Percentiles rank a stretch among this genome's conserved stretches.
Evolutionary conservation across 768 basidiomycete species (phyloP).

Genomic region (Rubroboletus satanas): DNA sequence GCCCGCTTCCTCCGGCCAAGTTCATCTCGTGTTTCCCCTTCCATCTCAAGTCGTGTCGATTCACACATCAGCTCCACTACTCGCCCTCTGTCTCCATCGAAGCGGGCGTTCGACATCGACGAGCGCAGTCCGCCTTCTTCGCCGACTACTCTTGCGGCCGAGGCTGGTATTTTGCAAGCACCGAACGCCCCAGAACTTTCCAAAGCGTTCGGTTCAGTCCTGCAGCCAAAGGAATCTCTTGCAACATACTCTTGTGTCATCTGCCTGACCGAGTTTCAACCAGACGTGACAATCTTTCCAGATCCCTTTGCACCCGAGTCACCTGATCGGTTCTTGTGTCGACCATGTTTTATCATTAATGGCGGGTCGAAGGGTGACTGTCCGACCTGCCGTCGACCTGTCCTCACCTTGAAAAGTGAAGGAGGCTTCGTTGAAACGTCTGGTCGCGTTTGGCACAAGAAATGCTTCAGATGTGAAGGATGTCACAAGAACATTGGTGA

Average conservation of each 20-base stretch:
- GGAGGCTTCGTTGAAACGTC: constrained; percentile 73
- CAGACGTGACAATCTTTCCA: constrained; percentile 85
- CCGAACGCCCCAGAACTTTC: constrained; percentile 60
- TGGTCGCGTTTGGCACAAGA: constrained; percentile 75
- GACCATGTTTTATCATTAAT: constrained; percentile 62
- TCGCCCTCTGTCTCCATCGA: constrained; percentile 58
- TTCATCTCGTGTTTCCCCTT: constrained; percentile 30
- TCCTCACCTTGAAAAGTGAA: constrained; percentile 71
- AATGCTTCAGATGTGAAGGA: constrained; percentile 71
- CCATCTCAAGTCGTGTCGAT: constrained; percentile 47
- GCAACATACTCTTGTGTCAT: constrained; percentile 62
- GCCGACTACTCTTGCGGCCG: constrained; percentile 46
- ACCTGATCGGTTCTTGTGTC: constrained; percentile 63
- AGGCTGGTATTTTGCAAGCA: constrained; percentile 59
- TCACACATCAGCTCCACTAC: constrained; percentile 56
- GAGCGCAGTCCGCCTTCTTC: constrained; percentile 26
- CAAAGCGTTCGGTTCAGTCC: constrained; percentile 81
- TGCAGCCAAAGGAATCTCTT: constrained; percentile 76
- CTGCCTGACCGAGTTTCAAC: constrained; percentile 63
- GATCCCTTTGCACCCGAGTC: constrained; percentile 41
- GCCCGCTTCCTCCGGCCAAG: constrained; percentile 52
- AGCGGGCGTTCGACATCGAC: constrained; percentile 29
- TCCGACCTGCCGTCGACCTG: constrained; percentile 61
- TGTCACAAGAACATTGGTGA: constrained; percentile 73
- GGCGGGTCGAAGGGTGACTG: constrained; percentile 80